phyloP scores from a whole-genome alignment of 805 yeast species.

The Lipomyces chichibuensis region DNA sequence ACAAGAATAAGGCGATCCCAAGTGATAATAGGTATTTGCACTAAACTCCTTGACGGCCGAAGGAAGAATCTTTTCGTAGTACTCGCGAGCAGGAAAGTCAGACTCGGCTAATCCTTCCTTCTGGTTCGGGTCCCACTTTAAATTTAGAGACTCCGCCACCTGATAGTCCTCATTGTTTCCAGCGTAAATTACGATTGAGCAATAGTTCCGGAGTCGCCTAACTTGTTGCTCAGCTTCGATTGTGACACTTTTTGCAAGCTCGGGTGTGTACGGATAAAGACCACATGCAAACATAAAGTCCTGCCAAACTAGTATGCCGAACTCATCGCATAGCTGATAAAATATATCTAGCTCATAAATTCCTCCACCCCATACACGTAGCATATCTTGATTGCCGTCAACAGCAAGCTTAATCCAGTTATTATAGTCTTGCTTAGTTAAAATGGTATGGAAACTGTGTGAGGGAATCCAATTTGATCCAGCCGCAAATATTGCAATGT shows the following conservation, averaged over 20 bases:
- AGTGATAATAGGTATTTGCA: constrained; percentile 48
- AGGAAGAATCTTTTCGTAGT: constrained; percentile 51
- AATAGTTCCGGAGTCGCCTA: constrained; percentile 48
- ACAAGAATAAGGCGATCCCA: constrained; percentile 58
- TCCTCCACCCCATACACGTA: constrained; percentile 58
- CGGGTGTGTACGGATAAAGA: constrained; percentile 52
- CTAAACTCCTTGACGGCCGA: constrained; percentile 40
- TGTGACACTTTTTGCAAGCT: constrained; percentile 46
- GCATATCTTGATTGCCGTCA: constrained; percentile 51
- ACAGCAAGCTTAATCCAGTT: constrained; percentile 46
- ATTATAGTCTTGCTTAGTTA: constrained; percentile 47
- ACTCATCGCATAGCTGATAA: constrained; percentile 51
- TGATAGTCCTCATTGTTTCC: constrained; percentile 57
- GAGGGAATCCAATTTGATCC: constrained; percentile 59
- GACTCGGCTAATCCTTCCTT: constrained; percentile 29
- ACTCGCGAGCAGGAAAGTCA: constrained; percentile 48
- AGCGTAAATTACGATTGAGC: constrained; percentile 48
- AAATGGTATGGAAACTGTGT: constrained; percentile 47
- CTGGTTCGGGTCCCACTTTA: constrained; percentile 29
- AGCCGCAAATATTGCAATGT: constrained; percentile 46
- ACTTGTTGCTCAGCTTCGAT: constrained; percentile 50
- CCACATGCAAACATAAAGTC: constrained; percentile 65
- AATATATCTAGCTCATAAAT: constrained; percentile 50
- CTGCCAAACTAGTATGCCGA: constrained; percentile 57
- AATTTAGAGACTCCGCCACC: constrained; percentile 46